Conservation (phyloP, 306 rosid genomes). For the Gastrolobium villosum region DNA sequence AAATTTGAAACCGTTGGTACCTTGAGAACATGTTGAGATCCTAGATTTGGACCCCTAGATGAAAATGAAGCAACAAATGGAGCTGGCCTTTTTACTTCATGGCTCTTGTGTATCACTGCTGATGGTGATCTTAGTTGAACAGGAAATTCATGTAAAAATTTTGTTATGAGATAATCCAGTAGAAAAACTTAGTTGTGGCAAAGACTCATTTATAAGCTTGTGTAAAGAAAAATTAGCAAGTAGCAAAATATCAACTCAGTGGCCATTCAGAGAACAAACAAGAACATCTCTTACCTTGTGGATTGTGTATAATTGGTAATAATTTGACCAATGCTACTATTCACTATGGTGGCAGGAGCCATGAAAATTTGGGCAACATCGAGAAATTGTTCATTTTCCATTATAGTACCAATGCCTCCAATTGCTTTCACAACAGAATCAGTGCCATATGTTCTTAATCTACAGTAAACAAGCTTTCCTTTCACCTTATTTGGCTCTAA, state of each 20-base stretch:
- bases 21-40: constrained; percentile 74
- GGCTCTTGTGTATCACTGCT: constrained; percentile 72
- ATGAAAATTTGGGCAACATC: constrained; percentile 76
- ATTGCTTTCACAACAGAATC: constrained; percentile 70
- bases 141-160: constrained; percentile 26
- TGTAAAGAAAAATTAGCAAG: background rate
- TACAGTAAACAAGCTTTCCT: constrained; percentile 74
- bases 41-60: constrained; percentile 85
- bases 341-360: constrained; percentile 78
- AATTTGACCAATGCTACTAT: constrained; percentile 53
- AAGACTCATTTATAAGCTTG: constrained; percentile 3
- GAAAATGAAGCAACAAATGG: constrained; percentile 90
- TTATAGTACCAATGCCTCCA: constrained; percentile 77
- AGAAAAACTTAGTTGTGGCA: background rate
- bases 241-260: background rate
- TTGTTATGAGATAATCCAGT: constrained; percentile 12
- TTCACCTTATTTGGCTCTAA: constrained; percentile 73
- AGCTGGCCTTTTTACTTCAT: constrained; percentile 56
- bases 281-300: constrained; percentile 60
- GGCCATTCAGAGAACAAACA: constrained; percentile 7
- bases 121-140: constrained; percentile 65
- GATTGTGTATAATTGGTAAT: constrained; percentile 65
- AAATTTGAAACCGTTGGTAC: constrained; percentile 50
- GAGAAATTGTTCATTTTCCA: constrained; percentile 58
- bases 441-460: constrained; percentile 55